A percentile compares a stretch with the other conserved stretches of the same genome.
phyloP scores from a whole-genome alignment of 192 early-diverging fungal genomes.

The Podila verticillata region DNA sequence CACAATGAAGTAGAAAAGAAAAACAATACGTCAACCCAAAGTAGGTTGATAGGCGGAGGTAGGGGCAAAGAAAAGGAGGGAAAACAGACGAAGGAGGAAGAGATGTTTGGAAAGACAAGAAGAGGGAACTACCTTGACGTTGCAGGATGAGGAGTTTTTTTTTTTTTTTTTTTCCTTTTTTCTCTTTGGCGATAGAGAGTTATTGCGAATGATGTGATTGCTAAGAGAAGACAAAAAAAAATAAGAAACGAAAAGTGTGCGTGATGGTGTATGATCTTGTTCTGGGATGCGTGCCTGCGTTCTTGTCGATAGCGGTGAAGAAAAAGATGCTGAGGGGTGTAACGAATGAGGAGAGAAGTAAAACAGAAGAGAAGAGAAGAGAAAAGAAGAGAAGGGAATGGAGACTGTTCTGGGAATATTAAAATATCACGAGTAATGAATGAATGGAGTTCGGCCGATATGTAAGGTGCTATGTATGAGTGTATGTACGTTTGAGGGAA shows the following conservation, averaged over 20 bases:
- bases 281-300: background rate
- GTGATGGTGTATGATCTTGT: background rate
- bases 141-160: background rate
- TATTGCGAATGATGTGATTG: background rate
- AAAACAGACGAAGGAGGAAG: background rate
- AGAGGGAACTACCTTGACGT: too few relatives aligned
- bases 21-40: background rate
- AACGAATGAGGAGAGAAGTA: background rate
- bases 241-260: background rate
- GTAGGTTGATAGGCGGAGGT: background rate
- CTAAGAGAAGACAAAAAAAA: background rate
- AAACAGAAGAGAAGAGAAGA: background rate
- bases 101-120: too few relatives aligned
- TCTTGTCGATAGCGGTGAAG: background rate
- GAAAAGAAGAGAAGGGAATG: background rate
- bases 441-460: background rate
- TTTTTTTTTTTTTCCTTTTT: too few relatives aligned
- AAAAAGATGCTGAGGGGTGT: background rate
- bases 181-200: background rate
- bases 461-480: constrained; percentile 16
- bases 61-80: background rate
- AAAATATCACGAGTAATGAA: constrained; percentile 1
- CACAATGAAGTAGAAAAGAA: background rate
- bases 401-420: constrained; percentile 1
- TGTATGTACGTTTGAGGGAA: background rate